Percentiles rank a stretch among this genome's conserved stretches.
These are phyloP conservation scores for Ceratocystis albifundus DNA, from an alignment of 2,329 filamentous ascomycete species.

Conservation along the genomic window DNA sequence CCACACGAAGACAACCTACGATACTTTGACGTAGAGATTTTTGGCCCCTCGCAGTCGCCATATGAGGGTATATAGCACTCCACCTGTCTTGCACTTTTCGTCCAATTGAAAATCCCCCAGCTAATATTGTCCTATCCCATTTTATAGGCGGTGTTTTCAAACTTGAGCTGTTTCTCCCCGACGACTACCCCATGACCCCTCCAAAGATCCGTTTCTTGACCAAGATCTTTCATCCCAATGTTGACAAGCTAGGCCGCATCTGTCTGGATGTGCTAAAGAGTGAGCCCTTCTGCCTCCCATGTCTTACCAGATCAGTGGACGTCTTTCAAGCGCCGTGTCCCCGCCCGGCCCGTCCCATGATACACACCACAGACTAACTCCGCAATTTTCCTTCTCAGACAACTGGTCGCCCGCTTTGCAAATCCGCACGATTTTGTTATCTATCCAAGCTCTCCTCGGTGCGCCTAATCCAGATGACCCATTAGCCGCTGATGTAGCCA, in stretches of 20 bases:
- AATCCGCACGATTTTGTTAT: constrained; percentile 96
- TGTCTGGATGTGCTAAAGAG: constrained; percentile 96
- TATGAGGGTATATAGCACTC: constrained; percentile 62
- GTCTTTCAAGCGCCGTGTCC: background rate
- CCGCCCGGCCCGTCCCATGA: background rate
- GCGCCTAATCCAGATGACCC: constrained; percentile 97
- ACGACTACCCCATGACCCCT: constrained; percentile 98
- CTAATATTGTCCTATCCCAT: background rate
- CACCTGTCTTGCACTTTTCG: background rate
- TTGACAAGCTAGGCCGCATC: constrained; percentile 93
- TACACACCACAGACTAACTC: constrained; percentile 19
- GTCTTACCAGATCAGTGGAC: background rate
- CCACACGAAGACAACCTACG: constrained; percentile 95
- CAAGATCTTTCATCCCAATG: constrained; percentile 98
- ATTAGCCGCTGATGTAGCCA: constrained; percentile 93
- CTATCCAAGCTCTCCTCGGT: constrained; percentile 90
- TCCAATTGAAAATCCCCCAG: background rate
- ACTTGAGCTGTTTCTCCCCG: constrained; percentile 91
- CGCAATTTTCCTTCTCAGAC: constrained; percentile 42
- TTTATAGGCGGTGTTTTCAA: constrained; percentile 69
- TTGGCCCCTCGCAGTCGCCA: constrained; percentile 81
- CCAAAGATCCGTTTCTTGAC: constrained; percentile 97
- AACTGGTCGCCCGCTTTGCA: constrained; percentile 98
- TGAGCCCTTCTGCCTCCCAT: constrained; percentile 36
- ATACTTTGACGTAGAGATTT: constrained; percentile 96